Conservation (phyloP, 768 basidiomycete genomes). For the Suillus clintonianus region DNA sequence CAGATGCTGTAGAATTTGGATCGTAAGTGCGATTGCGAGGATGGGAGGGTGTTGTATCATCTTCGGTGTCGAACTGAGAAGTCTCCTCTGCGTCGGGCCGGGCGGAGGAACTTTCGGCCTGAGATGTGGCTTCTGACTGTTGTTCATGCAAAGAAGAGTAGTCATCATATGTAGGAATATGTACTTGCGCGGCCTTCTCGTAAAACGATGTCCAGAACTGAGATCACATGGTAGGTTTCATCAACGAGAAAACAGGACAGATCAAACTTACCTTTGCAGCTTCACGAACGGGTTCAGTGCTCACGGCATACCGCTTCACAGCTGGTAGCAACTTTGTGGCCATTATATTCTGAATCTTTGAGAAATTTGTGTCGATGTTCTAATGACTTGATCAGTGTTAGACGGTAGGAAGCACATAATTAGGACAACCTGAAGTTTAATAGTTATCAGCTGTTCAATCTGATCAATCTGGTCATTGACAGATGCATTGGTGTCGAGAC, state of each 20-base stretch:
- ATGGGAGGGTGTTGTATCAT: slow-evolving; percentile 14
- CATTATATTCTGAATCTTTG: slow-evolving; percentile 83
- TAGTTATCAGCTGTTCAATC: slow-evolving; percentile 92
- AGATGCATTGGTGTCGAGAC: slow-evolving; percentile 69
- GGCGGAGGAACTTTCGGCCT: slow-evolving; percentile 7
- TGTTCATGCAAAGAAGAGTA: slow-evolving; percentile 58
- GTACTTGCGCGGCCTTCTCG: slow-evolving; percentile 88
- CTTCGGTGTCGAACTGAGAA: slow-evolving; percentile 13
- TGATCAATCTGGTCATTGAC: slow-evolving; percentile 87
- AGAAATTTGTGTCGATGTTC: slow-evolving; percentile 94
- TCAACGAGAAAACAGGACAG: background rate
- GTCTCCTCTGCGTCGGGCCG: slow-evolving; percentile 16
- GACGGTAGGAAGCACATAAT: slow-evolving; percentile 2
- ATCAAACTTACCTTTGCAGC: slow-evolving; percentile 73
- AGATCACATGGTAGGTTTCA: background rate
- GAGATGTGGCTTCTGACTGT: slow-evolving; percentile 36
- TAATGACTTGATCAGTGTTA: slow-evolving; percentile 30
- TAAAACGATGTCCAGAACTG: slow-evolving; percentile 99
- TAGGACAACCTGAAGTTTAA: slow-evolving; percentile 76
- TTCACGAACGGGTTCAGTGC: slow-evolving; percentile 85
- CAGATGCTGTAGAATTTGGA: slow-evolving; percentile 53
- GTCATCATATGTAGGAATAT: slow-evolving; percentile 75
- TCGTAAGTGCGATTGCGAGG: slow-evolving; percentile 26
- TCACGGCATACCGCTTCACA: slow-evolving; percentile 86
- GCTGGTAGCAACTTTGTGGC: slow-evolving; percentile 81